Evolutionary conservation across 2,329 filamentous ascomycete genomes (phyloP), one percentile per base, ranked within the genome.

Genomic region (Aspergillus sp.): DNA sequence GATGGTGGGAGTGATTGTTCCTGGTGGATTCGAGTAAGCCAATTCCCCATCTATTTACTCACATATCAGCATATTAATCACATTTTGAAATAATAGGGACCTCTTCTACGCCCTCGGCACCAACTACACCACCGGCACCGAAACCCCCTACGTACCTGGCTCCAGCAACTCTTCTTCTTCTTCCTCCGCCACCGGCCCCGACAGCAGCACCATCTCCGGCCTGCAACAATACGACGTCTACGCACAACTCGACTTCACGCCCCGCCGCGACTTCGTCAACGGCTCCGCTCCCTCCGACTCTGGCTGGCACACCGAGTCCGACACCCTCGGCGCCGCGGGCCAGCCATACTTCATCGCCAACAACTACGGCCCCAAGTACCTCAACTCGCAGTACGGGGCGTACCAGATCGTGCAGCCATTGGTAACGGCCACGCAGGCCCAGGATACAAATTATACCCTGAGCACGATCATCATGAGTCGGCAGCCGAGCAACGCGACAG

Each of bases 11-110:
- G 73, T 81, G 0, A 78, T 82, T 49, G 70, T 74, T 7, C 80
- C 81, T 2, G 79, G 81, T 32, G 80, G 79, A n/a, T 82, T 83
- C 54, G 80, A 83, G 72, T 76, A 72, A 49, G 68, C 70, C 9
- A 13, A 36, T 48, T 28, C 45, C 53, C 47, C 6, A n/a, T 6
- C 28, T 12, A 5, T 21, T 9, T 5, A 17, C 17, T 8, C 17
- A 10, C 12, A 32, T 13, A 7, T 15, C 23, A 55, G 15, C 10
- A 43, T 21, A 45, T 1, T 30, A 32, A 55, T 23, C 47, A 32
- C 19, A 2, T 8, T 7, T 7, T 4, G 13, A 10, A 25, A 5
- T 3, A 19, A 55, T 23, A 55, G 63, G 68, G 71, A 77, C 2
- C 73, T 81, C 4, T 81, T 81, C 69, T 79, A 78, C 66, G 69